phyloP scores from a whole-genome alignment of 2,329 filamentous ascomycete genomes.

The Bertia moriformis region DNA sequence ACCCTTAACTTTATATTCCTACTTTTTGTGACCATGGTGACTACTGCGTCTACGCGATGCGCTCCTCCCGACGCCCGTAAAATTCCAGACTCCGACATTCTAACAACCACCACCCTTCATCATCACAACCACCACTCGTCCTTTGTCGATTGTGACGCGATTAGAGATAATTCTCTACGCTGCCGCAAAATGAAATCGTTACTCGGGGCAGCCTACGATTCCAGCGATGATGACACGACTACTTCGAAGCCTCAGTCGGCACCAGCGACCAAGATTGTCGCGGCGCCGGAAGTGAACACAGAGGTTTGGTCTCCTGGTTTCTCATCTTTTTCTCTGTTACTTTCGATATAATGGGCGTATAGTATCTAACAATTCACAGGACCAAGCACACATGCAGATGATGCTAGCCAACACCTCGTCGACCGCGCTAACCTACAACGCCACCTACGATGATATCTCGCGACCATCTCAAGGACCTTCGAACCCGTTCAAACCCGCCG shows the following conservation, averaged over 20 bases:
- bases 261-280: conserved; percentile 19
- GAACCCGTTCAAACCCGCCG: conserved; percentile 60
- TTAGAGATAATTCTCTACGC: background rate
- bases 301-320: conserved; percentile 32
- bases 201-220: conserved; percentile 25
- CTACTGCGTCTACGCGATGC: no score
- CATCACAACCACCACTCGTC: background rate
- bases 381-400: conserved; percentile 30
- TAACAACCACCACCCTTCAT: background rate
- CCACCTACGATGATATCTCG: conserved; percentile 56
- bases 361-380: conserved; percentile 16
- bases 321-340: background rate
- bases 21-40: no score
- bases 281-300: conserved; percentile 35
- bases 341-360: no score
- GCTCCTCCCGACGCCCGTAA: conserved; percentile 14
- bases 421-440: conserved; percentile 23
- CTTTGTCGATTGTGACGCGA: no score
- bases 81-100: conserved; percentile 9
- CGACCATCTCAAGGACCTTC: conserved; percentile 52
- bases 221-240: conserved; percentile 28
- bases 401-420: conserved; percentile 32
- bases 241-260: conserved; percentile 9
- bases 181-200: conserved; percentile 21
- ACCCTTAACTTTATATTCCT: no score